Base-by-base conservation (phyloP, 305 asterid species). In the Lippia alba region DNA sequence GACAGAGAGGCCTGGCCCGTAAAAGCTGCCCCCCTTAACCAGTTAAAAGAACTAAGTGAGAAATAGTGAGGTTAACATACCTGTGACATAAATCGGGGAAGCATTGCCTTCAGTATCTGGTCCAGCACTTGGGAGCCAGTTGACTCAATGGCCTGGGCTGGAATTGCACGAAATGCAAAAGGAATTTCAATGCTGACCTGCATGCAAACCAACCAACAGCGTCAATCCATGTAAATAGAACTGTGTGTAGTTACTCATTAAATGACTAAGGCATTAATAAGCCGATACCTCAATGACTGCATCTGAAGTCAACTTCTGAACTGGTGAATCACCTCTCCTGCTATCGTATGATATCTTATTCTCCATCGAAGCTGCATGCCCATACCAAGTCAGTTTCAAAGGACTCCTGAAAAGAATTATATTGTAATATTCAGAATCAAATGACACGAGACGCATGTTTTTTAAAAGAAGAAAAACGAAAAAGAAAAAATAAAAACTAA, bases 301-400 rank as follows among this genome's bases (percentile, higher is more conserved):
- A 85, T 90, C 93, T 66, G 97, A 94, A 41, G 94, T 83, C 74
- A 94, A 84, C 71, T 74, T 85, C 93, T 89, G 96, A 72, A 77
- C 82, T 0, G 82, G 78, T 40, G 91, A 82, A 76, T 84, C 85
- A 33, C 71, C 77, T 69, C 44, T 69, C 12, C 78, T 66, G 81
- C 85, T 79, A 68, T 84, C 96, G 69, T 83, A 89, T 55, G 92
- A 81, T 80, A 89, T 83, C 67, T 75, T 87, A 69, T 89, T 91
- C 89, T 83, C 89, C 97, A 90, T 88, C 40, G 87, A 86, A 90
- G 93, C 97, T 90, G 97, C 97, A 90, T 88, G 88, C 90, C 91
- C 86, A 85, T 79, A 88, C 91, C 88, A 90, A 90, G 86, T 88
- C 88, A 88, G 79, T 84, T 87, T 90, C 96, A 90, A 86, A 88